Evolutionary conservation across 2,329 filamentous ascomycete species (phyloP).

Genomic region (Clarireedia paspali): DNA sequence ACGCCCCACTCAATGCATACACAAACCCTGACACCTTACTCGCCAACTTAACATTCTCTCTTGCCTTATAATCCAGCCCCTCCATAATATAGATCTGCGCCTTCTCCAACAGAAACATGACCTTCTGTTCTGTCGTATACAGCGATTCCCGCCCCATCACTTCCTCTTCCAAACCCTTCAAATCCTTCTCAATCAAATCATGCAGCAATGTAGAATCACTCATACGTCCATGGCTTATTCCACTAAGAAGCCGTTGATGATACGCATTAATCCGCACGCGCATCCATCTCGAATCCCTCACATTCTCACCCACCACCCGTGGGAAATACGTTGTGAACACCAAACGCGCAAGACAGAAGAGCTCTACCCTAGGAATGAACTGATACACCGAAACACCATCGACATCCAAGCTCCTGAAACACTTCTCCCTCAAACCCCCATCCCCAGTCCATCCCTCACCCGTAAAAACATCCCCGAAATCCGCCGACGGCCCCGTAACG

Average conservation of each 20-base stretch:
- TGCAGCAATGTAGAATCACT: slow-evolving; percentile 56
- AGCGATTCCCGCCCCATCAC: slow-evolving; percentile 32
- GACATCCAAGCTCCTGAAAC: slow-evolving; percentile 62
- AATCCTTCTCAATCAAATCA: slow-evolving; percentile 49
- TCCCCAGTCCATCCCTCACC: slow-evolving; percentile 6
- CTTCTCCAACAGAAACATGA: slow-evolving; percentile 72
- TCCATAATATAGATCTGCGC: slow-evolving; percentile 79
- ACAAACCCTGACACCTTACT: slow-evolving; percentile 60
- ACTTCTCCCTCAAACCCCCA: slow-evolving; percentile 37
- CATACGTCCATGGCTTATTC: slow-evolving; percentile 18
- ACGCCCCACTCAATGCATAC: slow-evolving; percentile 75
- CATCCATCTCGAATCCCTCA: slow-evolving; percentile 36
- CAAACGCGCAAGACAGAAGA: slow-evolving; percentile 66
- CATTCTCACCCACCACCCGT: slow-evolving; percentile 17
- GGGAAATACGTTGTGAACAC: slow-evolving; percentile 35
- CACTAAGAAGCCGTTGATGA: slow-evolving; percentile 54
- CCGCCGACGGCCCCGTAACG: slow-evolving; percentile 77
- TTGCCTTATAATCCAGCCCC: slow-evolving; percentile 69
- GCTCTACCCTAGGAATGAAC: slow-evolving; percentile 73
- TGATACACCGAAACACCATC: slow-evolving; percentile 85
- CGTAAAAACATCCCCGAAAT: slow-evolving; percentile 36
- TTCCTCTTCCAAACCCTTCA: slow-evolving; percentile 39
- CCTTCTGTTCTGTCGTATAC: slow-evolving; percentile 44
- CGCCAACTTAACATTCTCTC: slow-evolving; percentile 62
- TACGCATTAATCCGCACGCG: slow-evolving; percentile 63